These are phyloP conservation scores for Pisolithus tinctorius DNA, from an alignment of 768 basidiomycete genomes.

Conservation along the genomic window DNA sequence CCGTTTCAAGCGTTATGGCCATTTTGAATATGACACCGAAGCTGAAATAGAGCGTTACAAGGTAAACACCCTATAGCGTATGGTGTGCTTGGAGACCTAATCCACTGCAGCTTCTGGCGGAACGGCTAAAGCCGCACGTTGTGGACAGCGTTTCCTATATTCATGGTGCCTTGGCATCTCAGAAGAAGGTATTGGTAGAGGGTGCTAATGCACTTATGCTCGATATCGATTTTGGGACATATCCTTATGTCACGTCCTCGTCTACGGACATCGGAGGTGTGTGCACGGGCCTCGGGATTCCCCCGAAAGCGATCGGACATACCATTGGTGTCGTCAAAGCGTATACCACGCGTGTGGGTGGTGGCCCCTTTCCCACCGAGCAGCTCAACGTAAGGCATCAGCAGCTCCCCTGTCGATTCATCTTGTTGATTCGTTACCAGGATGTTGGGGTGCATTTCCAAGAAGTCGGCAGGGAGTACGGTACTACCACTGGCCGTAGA, in stretches of 20 bases:
- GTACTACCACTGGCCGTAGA: slow-evolving; percentile 86
- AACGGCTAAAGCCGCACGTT: slow-evolving; percentile 80
- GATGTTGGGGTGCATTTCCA: slow-evolving; percentile 81
- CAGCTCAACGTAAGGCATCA: slow-evolving; percentile 67
- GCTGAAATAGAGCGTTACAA: slow-evolving; percentile 92
- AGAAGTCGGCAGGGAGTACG: slow-evolving; percentile 89
- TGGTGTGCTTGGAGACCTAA: background rate
- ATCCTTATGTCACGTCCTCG: slow-evolving; percentile 95
- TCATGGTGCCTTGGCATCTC: slow-evolving; percentile 66
- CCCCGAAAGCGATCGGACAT: slow-evolving; percentile 81
- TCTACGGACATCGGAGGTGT: slow-evolving; percentile 93
- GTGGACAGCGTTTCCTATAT: slow-evolving; percentile 83
- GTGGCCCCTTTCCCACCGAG: slow-evolving; percentile 96
- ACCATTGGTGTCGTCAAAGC: slow-evolving; percentile 94
- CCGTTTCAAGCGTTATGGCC: slow-evolving; percentile 94
- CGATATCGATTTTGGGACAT: slow-evolving; percentile 96
- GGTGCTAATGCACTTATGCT: slow-evolving; percentile 99
- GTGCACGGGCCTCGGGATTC: slow-evolving; percentile 95
- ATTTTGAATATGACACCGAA: slow-evolving; percentile 98
- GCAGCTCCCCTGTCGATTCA: background rate
- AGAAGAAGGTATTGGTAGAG: slow-evolving; percentile 86
- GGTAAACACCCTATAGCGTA: slow-evolving; percentile 33
- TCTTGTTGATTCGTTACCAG: slow-evolving; percentile 31
- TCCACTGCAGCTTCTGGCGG: slow-evolving; percentile 60
- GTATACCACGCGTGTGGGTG: slow-evolving; percentile 97